Evolutionary conservation across 352 stramenopile genomes (phyloP), one percentile per base, ranked within the genome.

Genomic region (Phytopythium vexans): DNA sequence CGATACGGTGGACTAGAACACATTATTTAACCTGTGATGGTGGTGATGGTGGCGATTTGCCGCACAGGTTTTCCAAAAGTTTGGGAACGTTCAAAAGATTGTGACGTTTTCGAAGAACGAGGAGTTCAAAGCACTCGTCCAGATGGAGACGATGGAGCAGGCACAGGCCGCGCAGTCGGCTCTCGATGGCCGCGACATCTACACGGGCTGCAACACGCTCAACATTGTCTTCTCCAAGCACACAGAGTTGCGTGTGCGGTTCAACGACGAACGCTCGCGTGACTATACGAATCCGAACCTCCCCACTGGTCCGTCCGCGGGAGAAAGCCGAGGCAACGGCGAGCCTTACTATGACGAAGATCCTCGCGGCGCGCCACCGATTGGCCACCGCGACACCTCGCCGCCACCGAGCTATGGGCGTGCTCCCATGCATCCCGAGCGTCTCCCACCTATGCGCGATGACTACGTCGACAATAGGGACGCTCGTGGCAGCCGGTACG

Each of bases 201-300:
- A 93, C 77, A 91, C 83, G 27, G 83, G 83, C 42, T 93, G 83
- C 65, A 93, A 93, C 58, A 77, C 74, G 62, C 75, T 93, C 37
- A 82, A 72, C 53, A 88, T 93, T 42, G 74, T 86, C 12, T 91
- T 91, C 56, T 91, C 80, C 10, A 77, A 74, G 27, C 81, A 91
- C 46, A 54, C 70, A 1, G 77, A 89, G 51, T 68, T 93, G 34
- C 70, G 60, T 8, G 83, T 93, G 43, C 80, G 81, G 35, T 93
- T 77, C 59, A 93, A 93, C 64, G 82, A 80, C 56, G 80, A 90
- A 32, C 69, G 70, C 39, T 89, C 77, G 14, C 69, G 74, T 0
- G 83, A 93, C 62, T 93, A 72, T 41, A 89, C 74, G 35, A 90
- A 93, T 38, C 83, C 80, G 16, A 77, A 84, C 49, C 56, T 93